Evolutionary conservation across 129 eudicot species (phyloP).

Genomic region (Saposhnikovia divaricata): DNA sequence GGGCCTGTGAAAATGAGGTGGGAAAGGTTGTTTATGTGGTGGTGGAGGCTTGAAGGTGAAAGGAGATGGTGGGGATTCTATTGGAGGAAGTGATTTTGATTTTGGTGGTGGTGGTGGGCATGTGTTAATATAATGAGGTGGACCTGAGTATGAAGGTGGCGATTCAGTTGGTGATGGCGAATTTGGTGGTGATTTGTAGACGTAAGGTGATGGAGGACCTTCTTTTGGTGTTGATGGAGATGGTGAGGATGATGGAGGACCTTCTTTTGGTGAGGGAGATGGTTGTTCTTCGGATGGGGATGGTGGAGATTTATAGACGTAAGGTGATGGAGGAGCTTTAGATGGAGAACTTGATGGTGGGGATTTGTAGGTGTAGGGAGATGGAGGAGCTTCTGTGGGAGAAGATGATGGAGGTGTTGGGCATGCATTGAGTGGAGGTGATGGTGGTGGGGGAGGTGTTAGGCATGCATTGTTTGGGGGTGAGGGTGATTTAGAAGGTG

Average conservation of each 20-base stretch:
- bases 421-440: neutral
- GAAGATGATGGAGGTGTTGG: neutral
- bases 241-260: neutral
- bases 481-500: neutral
- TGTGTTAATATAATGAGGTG: conserved; percentile 1
- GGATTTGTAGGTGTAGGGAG: neutral
- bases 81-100: neutral
- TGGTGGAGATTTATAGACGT: neutral
- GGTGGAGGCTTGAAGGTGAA: conserved; percentile 1
- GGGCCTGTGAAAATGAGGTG: neutral
- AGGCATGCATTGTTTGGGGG: neutral
- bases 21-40: neutral
- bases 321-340: neutral
- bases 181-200: neutral
- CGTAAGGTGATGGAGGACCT: neutral
- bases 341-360: conserved; percentile 3
- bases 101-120: neutral
- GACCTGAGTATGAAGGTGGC: neutral
- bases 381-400: neutral
- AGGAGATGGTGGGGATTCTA: conserved; percentile 4
- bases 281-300: neutral
- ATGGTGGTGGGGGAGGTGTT: neutral
- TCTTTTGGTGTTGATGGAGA: too few species aligned
- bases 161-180: neutral
- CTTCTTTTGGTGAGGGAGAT: neutral